Conservation (phyloP, 139 green algal genomes). For the Picochlorum sp. region DNA sequence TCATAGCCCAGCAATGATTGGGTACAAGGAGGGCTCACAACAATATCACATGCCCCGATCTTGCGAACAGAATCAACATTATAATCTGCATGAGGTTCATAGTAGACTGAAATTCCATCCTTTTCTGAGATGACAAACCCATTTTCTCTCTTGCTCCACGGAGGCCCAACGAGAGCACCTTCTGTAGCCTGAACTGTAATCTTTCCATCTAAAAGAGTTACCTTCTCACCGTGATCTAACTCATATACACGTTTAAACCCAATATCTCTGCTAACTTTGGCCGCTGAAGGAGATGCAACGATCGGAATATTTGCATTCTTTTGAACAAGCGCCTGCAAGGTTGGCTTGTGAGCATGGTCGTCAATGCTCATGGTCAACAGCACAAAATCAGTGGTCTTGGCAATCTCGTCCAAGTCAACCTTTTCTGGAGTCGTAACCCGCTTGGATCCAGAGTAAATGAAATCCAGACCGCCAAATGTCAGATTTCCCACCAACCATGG, state of each 20-base stretch:
- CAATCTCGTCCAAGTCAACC: slow-evolving; percentile 43
- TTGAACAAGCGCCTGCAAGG: slow-evolving; percentile 50
- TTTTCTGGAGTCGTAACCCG: slow-evolving; percentile 12
- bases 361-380: slow-evolving; percentile 65
- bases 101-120: slow-evolving; percentile 45
- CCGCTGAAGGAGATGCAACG: slow-evolving; percentile 54
- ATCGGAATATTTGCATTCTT: slow-evolving; percentile 33
- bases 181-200: slow-evolving; percentile 49
- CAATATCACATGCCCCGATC: slow-evolving; percentile 42
- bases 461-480: slow-evolving; percentile 55
- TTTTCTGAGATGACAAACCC: slow-evolving; percentile 51
- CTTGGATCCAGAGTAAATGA: slow-evolving; percentile 64
- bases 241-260: slow-evolving; percentile 55
- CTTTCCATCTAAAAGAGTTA: slow-evolving; percentile 38
- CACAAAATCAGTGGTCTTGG: slow-evolving; percentile 48
- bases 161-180: slow-evolving; percentile 70
- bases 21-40: slow-evolving; percentile 46
- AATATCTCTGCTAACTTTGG: slow-evolving; percentile 37
- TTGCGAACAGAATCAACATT: slow-evolving; percentile 15
- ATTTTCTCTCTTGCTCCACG: slow-evolving; percentile 70
- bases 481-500: slow-evolving; percentile 76
- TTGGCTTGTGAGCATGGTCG: slow-evolving; percentile 72
- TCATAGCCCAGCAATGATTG: slow-evolving; percentile 40
- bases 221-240: slow-evolving; percentile 42
- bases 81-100: slow-evolving; percentile 66